A percentile compares a stretch with the other conserved stretches of the same genome.
Evolutionary conservation across 805 yeast genomes (phyloP).

Genomic region (Pichia sporocuriosa): DNA sequence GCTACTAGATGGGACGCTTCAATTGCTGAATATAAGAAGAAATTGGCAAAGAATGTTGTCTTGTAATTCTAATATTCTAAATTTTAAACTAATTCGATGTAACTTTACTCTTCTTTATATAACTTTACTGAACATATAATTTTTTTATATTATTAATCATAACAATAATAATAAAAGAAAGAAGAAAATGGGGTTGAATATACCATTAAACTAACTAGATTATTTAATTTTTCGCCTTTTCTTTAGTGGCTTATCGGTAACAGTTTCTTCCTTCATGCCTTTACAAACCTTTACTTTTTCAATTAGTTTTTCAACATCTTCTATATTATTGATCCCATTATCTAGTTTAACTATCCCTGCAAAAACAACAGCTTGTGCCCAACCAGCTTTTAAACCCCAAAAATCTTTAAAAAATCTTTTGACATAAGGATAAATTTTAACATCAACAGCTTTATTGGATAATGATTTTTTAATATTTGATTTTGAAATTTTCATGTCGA

Average conservation of each 20-base stretch:
- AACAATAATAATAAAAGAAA: too few species aligned
- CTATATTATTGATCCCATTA: conserved; percentile 47
- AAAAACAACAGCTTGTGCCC: conserved; percentile 96
- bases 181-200: too few species aligned
- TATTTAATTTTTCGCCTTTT: neutral
- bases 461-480: conserved; percentile 7
- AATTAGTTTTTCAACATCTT: conserved; percentile 6
- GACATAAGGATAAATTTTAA: conserved; percentile 36
- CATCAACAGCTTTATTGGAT: conserved; percentile 25
- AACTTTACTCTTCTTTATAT: too few species aligned
- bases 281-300: conserved; percentile 6
- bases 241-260: neutral
- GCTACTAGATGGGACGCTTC: conserved; percentile 96
- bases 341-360: conserved; percentile 70
- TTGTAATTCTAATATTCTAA: conserved; percentile 33
- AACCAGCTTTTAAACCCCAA: conserved; percentile 94
- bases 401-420: conserved; percentile 40
- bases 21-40: conserved; percentile 87
- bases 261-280: too few species aligned
- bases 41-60: conserved; percentile 86
- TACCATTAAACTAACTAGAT: too few species aligned
- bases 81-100: neutral
- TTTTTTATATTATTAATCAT: neutral
- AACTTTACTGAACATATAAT: too few species aligned
- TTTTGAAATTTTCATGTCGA: neutral